Conservation (phyloP, 129 eudicot species). For the Calendula officinalis region DNA sequence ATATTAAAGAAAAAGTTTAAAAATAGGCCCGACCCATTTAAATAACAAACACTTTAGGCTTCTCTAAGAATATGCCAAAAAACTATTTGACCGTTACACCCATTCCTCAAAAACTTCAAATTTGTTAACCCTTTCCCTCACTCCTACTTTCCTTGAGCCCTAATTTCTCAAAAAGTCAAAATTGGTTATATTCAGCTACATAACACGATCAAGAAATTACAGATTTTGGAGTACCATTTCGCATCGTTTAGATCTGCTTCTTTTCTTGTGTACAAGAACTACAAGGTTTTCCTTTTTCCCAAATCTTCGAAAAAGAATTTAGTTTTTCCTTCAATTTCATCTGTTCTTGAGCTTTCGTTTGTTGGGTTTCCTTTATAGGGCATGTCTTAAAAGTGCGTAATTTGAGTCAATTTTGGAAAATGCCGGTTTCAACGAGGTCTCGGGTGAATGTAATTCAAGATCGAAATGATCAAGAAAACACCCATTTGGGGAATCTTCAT, state of each 20-base stretch:
- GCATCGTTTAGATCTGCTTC: conserved; percentile 16
- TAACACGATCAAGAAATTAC: conserved; percentile 7
- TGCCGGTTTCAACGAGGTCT: conserved; percentile 89
- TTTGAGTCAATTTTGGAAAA: conserved; percentile 19
- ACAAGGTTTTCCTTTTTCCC: not conserved
- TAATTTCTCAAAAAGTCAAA: conserved; percentile 13
- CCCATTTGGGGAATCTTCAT: conserved; percentile 25
- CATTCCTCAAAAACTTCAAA: conserved; percentile 22
- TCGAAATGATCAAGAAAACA: conserved; percentile 40
- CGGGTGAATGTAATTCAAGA: conserved; percentile 38
- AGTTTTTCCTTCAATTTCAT: conserved; percentile 11
- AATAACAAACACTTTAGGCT: too few species aligned
- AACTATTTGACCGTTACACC: conserved; percentile 39
- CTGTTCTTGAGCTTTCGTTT: conserved; percentile 13
- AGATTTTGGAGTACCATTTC: conserved; percentile 8
- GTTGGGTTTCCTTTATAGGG: conserved; percentile 39
- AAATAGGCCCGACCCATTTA: conserved; percentile 17
- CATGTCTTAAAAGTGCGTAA: conserved; percentile 34
- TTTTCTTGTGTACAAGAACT: conserved; percentile 22
- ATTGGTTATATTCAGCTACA: not conserved
- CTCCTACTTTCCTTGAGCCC: conserved; percentile 19
- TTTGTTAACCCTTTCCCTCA: conserved; percentile 30
- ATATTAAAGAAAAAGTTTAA: not conserved
- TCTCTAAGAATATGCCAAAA: conserved; percentile 3
- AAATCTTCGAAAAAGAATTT: conserved; percentile 16